Evolutionary conservation across 306 rosid genomes (phyloP).

Genomic region (Corylus americana): DNA sequence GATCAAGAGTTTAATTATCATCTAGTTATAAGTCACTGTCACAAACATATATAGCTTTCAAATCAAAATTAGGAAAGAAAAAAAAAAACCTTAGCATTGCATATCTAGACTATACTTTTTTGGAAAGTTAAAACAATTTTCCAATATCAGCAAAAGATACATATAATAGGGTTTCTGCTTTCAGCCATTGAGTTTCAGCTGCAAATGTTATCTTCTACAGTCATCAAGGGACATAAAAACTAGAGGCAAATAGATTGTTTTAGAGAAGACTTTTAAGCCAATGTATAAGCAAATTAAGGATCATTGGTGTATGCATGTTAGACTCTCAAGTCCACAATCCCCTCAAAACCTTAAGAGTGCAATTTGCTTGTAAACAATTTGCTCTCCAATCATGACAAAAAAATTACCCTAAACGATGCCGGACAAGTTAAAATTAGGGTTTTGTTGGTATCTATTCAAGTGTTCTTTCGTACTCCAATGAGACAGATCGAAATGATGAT

Average conservation of each 20-base stretch:
- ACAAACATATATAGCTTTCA: background rate
- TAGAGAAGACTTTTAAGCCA: background rate
- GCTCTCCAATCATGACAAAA: background rate
- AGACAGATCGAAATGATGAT: too few relatives aligned
- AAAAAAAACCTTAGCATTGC: background rate
- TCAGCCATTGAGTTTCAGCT: background rate
- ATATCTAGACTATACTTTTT: too few relatives aligned
- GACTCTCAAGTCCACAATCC: background rate
- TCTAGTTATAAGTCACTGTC: background rate
- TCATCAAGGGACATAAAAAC: background rate
- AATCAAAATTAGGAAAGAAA: background rate
- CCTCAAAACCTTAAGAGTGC: conserved; percentile 7
- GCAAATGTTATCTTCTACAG: background rate
- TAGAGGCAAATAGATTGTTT: background rate
- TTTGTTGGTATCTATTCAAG: too few relatives aligned
- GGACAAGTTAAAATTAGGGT: too few relatives aligned
- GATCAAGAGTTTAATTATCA: background rate
- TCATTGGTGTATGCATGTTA: background rate
- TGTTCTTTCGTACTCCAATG: too few relatives aligned
- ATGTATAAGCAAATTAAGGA: background rate
- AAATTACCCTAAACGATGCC: background rate
- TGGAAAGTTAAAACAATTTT: background rate
- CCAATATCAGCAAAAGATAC: background rate
- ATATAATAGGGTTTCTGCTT: background rate
- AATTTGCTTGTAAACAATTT: conserved; percentile 11